Conservation (phyloP, 345 rosid genomes). For the Eutrema japonicum region DNA sequence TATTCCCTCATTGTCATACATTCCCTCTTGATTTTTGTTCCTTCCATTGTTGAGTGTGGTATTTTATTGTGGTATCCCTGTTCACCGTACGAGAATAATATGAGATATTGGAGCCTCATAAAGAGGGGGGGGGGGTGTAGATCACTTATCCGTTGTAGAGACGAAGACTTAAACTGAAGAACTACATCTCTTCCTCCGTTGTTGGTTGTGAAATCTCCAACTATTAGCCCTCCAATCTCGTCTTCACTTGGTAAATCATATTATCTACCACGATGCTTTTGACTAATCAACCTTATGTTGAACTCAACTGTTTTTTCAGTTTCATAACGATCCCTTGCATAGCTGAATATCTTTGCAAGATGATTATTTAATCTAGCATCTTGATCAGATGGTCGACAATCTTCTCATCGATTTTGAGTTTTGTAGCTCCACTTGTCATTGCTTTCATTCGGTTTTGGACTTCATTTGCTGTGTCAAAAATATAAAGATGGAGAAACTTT, state of each 20-base stretch:
- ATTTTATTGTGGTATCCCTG: not conserved
- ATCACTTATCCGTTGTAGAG: not conserved
- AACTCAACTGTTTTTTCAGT: not conserved
- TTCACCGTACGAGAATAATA: not conserved
- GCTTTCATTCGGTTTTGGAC: not conserved
- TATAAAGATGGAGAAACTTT: not conserved
- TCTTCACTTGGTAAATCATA: not conserved
- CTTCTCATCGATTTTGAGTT: not conserved
- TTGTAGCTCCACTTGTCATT: not conserved
- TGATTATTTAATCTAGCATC: not conserved
- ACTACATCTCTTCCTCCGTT: not conserved
- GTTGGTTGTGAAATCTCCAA: not conserved
- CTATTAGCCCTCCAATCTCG: not conserved
- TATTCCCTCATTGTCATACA: not conserved
- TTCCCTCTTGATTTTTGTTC: not conserved
- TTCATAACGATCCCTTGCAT: not conserved
- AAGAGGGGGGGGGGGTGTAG: not conserved
- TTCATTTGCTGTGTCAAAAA: not conserved
- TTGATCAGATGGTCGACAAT: not conserved
- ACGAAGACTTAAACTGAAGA: not conserved
- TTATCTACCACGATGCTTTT: not conserved
- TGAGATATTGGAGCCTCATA: conserved; percentile 10
- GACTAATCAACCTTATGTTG: not conserved
- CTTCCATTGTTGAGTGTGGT: not conserved
- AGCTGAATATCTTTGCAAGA: not conserved